These are phyloP conservation scores for Balakata baccata DNA, from an alignment of 345 rosid species.

Conservation along the genomic window DNA sequence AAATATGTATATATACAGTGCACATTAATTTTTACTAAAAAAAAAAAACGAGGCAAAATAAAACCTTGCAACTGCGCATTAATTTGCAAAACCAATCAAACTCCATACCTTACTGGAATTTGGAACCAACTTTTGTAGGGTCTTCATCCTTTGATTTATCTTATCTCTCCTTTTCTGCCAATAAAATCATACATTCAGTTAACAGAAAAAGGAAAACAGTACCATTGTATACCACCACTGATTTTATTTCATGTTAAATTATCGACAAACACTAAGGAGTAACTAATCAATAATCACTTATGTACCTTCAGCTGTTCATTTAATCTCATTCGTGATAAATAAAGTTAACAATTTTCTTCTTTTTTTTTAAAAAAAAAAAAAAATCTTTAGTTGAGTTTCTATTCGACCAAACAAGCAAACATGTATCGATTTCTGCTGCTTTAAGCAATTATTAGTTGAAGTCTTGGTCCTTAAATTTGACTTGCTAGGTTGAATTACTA, in stretches of 20 bases:
- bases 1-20: too few relatives aligned
- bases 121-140: slow-evolving; percentile 93
- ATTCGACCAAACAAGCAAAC: too few relatives aligned
- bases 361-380: too few relatives aligned
- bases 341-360: too few relatives aligned
- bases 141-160: slow-evolving; percentile 95
- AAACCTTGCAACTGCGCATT: too few relatives aligned
- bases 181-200: neutral
- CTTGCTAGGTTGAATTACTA: too few relatives aligned
- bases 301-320: neutral
- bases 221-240: too few relatives aligned
- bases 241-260: neutral
- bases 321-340: too few relatives aligned
- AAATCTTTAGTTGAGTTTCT: too few relatives aligned
- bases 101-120: slow-evolving; percentile 82
- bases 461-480: neutral
- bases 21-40: neutral
- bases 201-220: neutral
- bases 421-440: neutral
- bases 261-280: neutral
- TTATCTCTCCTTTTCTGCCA: slow-evolving; percentile 93
- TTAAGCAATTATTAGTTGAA: neutral
- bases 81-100: neutral
- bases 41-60: neutral
- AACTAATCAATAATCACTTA: neutral